These are phyloP conservation scores for Combretum micranthum DNA, from an alignment of 345 rosid species.

Conservation along the genomic window DNA sequence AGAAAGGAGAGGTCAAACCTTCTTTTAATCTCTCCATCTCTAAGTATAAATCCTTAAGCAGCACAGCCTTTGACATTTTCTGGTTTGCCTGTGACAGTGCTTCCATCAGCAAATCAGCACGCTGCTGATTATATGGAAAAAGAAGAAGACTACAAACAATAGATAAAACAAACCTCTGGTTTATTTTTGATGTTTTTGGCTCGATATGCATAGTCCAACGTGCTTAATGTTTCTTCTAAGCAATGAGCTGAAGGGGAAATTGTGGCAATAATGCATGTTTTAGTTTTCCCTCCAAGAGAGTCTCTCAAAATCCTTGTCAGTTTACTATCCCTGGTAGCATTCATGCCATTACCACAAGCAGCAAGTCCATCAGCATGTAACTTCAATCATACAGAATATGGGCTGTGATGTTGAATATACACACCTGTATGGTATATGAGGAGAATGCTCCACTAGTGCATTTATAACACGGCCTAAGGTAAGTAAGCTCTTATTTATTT, in stretches of 20 bases:
- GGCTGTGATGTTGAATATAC: constrained; percentile 17
- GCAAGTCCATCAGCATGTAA: background rate
- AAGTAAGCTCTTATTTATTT: constrained; percentile 94
- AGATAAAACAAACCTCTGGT: constrained; percentile 64
- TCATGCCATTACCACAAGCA: constrained; percentile 6
- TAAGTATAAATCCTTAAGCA: constrained; percentile 80
- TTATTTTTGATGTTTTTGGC: constrained; percentile 91
- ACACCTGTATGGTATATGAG: constrained; percentile 93
- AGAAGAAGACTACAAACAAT: constrained; percentile 4
- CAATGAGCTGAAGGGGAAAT: constrained; percentile 84
- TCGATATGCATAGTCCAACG: constrained; percentile 85
- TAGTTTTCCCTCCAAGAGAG: constrained; percentile 92
- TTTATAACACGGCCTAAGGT: constrained; percentile 94
- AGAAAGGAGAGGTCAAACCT: constrained; percentile 35
- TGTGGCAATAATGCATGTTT: constrained; percentile 94
- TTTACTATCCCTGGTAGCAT: constrained; percentile 69
- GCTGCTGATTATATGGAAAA: background rate
- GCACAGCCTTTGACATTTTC: constrained; percentile 69
- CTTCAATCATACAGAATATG: constrained; percentile 2
- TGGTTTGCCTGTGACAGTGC: constrained; percentile 74
- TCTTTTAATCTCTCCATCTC: constrained; percentile 91
- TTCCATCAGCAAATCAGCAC: background rate
- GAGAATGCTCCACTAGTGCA: constrained; percentile 94
- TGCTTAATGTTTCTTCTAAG: constrained; percentile 88
- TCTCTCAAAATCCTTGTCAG: constrained; percentile 91